A percentile compares a stretch with the other conserved stretches of the same genome.
Evolutionary conservation across 371 early-diverging fungal species (phyloP).

Genomic region (Gilbertella persicaria): DNA sequence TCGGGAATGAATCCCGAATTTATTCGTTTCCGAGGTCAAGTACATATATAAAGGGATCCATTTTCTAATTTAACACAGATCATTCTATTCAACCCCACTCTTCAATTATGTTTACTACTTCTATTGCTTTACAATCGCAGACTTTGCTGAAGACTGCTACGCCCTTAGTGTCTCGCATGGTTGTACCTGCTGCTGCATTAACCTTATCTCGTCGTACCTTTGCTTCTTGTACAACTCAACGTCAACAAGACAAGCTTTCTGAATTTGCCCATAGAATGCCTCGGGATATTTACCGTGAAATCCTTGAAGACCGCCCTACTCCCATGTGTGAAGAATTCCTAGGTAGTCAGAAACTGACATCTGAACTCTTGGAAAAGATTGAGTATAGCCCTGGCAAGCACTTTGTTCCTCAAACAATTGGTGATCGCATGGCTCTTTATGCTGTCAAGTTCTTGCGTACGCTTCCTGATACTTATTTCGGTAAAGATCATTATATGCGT

Average conservation of each 20-base stretch:
- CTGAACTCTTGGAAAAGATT: conserved; percentile 62
- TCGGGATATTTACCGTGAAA: conserved; percentile 24
- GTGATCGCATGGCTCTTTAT: conserved; percentile 70
- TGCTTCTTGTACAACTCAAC: not conserved
- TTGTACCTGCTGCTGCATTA: conserved; percentile 2
- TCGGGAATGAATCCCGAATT: too few relatives aligned
- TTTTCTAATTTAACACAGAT: too few relatives aligned
- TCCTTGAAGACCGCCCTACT: conserved; percentile 51
- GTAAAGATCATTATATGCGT: conserved; percentile 78
- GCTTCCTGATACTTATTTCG: conserved; percentile 80
- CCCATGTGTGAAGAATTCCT: conserved; percentile 77
- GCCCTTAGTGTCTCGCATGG: not conserved
- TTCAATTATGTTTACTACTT: too few relatives aligned
- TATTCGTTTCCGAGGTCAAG: too few relatives aligned
- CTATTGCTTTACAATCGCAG: not conserved
- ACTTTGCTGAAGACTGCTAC: conserved; percentile 5
- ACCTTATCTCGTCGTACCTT: not conserved
- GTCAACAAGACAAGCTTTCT: not conserved
- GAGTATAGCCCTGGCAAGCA: conserved; percentile 68
- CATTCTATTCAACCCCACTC: too few relatives aligned
- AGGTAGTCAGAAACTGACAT: conserved; percentile 46
- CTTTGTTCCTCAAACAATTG: conserved; percentile 54
- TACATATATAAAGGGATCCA: too few relatives aligned
- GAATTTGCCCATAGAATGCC: conserved; percentile 8
- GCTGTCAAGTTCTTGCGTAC: conserved; percentile 70